Evolutionary conservation across 129 eudicot species (phyloP), one percentile per base, ranked within the genome.

Genomic region (Helichrysum umbraculigerum): DNA sequence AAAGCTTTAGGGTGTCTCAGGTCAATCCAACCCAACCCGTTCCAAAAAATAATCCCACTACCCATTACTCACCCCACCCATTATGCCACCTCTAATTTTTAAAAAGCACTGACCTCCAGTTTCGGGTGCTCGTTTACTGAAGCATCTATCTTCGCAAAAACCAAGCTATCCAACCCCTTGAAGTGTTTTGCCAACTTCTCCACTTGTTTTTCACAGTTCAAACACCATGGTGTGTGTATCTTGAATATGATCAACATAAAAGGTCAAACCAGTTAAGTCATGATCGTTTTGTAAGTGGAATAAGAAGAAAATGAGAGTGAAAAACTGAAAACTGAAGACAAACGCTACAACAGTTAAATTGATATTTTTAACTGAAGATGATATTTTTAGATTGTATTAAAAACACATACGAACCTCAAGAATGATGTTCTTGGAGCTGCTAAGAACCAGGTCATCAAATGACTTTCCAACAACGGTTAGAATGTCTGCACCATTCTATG

Each of bases 171-270:
- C 52, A 67, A 85, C 6, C 97, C 97, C 73, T 82, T 87, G 77
- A 93, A 93, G 85, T 90, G 98, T 86, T 93, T 93, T 32, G 96
- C 96, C 86, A 93, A 79, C 17, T 67, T 67, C 33, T 67, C 71
- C 6, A 67, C 52, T 75, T 90, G 91, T 84, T 93, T 68, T 74
- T 93, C 98, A 81, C 97, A 67, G 71, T 67, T 67, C 71, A 72
- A 59, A n/a, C 64, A 93, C 98, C 98, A 90, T 50, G 98, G 98
- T 32, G 98, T 88, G 73, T 93, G 88, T 76, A 93, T 84, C 98
- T 93, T 67, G 57, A 75, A 81, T 44, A 76, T 42, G 61, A 85
- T 30, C 63, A 80, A n/a, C n/a, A 20, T 9, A 4, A 21, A 42
- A 44, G 2, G 15, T 34, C 6, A 4, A 21, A 7, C 20, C 28